Base-by-base conservation (phyloP, 2,329 filamentous ascomycete species). In the Hymenoscyphus fructigenus region DNA sequence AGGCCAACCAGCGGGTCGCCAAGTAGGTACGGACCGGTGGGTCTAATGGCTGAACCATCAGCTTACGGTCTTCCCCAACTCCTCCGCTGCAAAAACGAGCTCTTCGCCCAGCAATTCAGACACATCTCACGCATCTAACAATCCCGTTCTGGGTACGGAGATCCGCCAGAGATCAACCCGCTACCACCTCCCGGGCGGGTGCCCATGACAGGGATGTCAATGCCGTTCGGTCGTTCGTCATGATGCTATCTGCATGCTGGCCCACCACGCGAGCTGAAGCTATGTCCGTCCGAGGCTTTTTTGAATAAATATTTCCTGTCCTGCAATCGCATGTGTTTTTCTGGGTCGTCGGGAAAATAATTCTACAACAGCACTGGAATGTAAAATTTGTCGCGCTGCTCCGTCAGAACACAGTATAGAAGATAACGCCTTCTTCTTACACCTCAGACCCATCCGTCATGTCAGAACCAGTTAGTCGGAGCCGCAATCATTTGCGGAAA, bases 51-150 rank as follows among this genome's bases (percentile, higher is more conserved):
- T 53, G n/a, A 53, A 26, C 47, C 47, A 53, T 61, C 60, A 38
- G 60, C 60, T 62, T 57, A 62, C 55, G 55, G 61, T 50, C 20
- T 62, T 62, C 61, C 61, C 61, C 55, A 57, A 57, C 56, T 38
- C 17, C 36, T 29, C 61, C 57, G 53, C 55, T 41, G 61, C 41
- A 36, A 62, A 62, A 58, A 26, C 61, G 55, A 56, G 44, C 10
- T 38, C 32, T 61, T 62, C 23, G 17, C 14, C 41, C 57, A 36
- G 36, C 38, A 60, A 32, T 36, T 41, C 26, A 6, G 14, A 26
- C 36, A 32, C 34, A 23, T 47, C 14, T 26, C n/a, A 62, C 55
- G 36, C 50, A 34, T 23, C 26, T 20, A 57, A 44, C 29, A 44
- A 57, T 53, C 34, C 61, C 61, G 38, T 62, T 50, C 20, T 57